Evolutionary conservation across 805 yeast genomes (phyloP).

Genomic region (Priceomyces melissophilus): DNA sequence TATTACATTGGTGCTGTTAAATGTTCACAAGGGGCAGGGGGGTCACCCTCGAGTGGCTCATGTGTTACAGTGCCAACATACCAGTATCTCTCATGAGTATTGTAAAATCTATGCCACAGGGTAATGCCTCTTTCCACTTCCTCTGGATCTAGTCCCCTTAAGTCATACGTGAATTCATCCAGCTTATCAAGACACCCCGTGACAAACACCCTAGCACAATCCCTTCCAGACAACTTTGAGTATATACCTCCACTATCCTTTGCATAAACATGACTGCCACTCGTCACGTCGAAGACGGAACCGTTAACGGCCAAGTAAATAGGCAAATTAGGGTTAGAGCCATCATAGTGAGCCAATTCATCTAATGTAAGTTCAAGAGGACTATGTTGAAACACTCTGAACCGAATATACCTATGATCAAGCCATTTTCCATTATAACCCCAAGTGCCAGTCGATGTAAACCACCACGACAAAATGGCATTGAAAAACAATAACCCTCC

Average conservation of each 20-base stretch:
- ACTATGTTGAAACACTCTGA: slow-evolving; percentile 11
- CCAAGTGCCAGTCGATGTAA: slow-evolving; percentile 60
- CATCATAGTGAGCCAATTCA: slow-evolving; percentile 50
- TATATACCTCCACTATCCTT: slow-evolving; percentile 51
- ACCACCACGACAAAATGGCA: slow-evolving; percentile 50
- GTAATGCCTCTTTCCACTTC: slow-evolving; percentile 38
- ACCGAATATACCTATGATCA: slow-evolving; percentile 39
- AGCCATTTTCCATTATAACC: slow-evolving; percentile 53
- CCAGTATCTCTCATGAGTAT: slow-evolving; percentile 52
- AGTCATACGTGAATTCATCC: slow-evolving; percentile 61
- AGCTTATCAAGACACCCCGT: slow-evolving; percentile 61
- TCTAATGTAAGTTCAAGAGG: slow-evolving; percentile 36
- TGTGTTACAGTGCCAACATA: slow-evolving; percentile 54
- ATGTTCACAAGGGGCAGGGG: slow-evolving; percentile 48
- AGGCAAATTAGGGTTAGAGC: slow-evolving; percentile 45
- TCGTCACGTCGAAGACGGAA: slow-evolving; percentile 60
- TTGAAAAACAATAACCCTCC: slow-evolving; percentile 47
- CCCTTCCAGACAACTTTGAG: slow-evolving; percentile 57
- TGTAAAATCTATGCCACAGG: slow-evolving; percentile 54
- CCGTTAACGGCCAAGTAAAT: slow-evolving; percentile 61
- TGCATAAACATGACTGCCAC: slow-evolving; percentile 51
- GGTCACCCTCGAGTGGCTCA: slow-evolving; percentile 41
- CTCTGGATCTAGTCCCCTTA: slow-evolving; percentile 53
- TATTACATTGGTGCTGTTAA: slow-evolving; percentile 19
- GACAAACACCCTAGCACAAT: slow-evolving; percentile 64